Percentiles rank a stretch among this genome's conserved stretches.
These are phyloP conservation scores for Penicillium pulvis DNA, from an alignment of 495 filamentous ascomycete species.

Conservation along the genomic window DNA sequence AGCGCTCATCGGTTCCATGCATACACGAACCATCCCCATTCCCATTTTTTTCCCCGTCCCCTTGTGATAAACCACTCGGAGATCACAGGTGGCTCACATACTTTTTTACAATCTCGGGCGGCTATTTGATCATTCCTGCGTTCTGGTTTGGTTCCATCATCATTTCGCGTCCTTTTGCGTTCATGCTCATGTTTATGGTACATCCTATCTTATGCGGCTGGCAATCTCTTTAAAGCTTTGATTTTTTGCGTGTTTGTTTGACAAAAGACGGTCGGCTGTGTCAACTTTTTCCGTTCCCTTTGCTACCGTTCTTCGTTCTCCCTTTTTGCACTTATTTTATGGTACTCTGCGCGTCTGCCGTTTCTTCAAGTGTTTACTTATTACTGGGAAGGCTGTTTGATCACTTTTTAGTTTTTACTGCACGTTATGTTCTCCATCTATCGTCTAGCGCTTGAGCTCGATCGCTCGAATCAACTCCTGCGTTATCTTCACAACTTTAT, in stretches of 20 bases:
- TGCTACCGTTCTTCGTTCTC: slow-evolving; percentile 13
- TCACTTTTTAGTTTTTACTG: slow-evolving; percentile 30
- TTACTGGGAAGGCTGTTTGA: slow-evolving; percentile 51
- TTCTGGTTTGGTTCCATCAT: not conserved
- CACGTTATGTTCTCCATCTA: not conserved
- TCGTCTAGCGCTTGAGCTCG: not conserved
- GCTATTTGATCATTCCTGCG: slow-evolving; percentile 26
- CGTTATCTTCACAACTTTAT: not conserved
- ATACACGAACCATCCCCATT: slow-evolving; percentile 6
- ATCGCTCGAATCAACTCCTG: not conserved
- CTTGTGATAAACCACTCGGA: slow-evolving; percentile 1
- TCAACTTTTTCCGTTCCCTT: slow-evolving; percentile 12
- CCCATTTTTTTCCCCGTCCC: not conserved
- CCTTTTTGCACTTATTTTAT: slow-evolving; percentile 11
- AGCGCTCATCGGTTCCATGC: slow-evolving; percentile 4
- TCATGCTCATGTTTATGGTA: slow-evolving; percentile 28
- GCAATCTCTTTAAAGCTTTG: slow-evolving; percentile 22
- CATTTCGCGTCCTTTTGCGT: slow-evolving; percentile 19
- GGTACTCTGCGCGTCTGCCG: slow-evolving; percentile 11
- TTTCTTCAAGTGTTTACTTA: slow-evolving; percentile 25
- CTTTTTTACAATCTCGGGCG: slow-evolving; percentile 35
- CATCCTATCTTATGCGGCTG: slow-evolving; percentile 31
- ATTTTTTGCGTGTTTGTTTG: slow-evolving; percentile 18
- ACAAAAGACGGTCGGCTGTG: slow-evolving; percentile 35
- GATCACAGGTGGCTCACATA: slow-evolving; percentile 9